Evolutionary conservation across 768 basidiomycete species (phyloP), one percentile per base, ranked within the genome.

Genomic region (Tricholoma hemisulphureum): DNA sequence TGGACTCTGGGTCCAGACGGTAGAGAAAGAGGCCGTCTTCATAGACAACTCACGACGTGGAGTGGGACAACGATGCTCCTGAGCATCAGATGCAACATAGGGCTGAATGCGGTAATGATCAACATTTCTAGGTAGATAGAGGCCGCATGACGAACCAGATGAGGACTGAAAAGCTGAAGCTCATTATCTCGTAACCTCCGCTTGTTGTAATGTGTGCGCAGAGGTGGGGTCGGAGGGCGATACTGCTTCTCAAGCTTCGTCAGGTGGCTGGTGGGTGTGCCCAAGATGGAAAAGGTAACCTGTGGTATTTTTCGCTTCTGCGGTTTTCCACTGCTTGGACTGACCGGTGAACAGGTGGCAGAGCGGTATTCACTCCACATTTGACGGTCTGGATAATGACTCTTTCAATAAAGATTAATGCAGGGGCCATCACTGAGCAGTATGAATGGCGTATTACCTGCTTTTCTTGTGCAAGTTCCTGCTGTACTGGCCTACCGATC

Each of bases 171-270:
- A 56, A 50, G 41, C 50, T 13, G 57, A 32, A 29, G 26, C 29
- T 59, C 63, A 62, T 58, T 56, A 35, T 69, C 70, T 13, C 54
- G 49, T n/a, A 66, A 68, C 48, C 68, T 71, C 28, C 67, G 71
- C 65, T 72, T 74, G 62, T 73, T 74, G 45, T 72, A 69, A 31
- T 66, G 58, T 29, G 70, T 28, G 18, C 75, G 77, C 23, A 83
- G 68, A 24, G 83, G 83, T 2, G 83, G 83, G 1, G 83, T 85
- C 4, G 83, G 83, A 43, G 83, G 82, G n/a, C 83, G 78, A 66
- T 82, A 85, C 31, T 74, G 68, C 83, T 83, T 48, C n/a, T n/a
- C 24, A 29, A 14, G 55, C 4, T 50, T 14, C 64, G 37, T 29
- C 39, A 46, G 56, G 52, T 59, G 24, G 34, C 23, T n/a, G n/a